Conservation (phyloP, 75 land plant genomes). For the Selaginella moellendorffii region DNA sequence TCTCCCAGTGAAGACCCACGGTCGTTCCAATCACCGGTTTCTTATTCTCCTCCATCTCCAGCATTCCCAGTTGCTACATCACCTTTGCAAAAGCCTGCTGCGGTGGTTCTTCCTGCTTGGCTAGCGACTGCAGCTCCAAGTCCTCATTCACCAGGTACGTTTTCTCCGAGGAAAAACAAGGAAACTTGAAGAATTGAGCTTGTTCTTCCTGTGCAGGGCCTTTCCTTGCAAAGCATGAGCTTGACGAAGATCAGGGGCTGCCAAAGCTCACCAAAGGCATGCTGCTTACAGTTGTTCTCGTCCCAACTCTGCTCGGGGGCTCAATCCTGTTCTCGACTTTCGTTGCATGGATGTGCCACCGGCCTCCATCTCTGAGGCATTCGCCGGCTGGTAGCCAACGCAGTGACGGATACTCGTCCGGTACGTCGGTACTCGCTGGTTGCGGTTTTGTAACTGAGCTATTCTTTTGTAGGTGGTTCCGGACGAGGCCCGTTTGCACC, state of each 20-base stretch:
- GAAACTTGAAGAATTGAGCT: neutral
- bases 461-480: neutral
- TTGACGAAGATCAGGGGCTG: neutral
- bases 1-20: neutral
- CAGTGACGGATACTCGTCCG: neutral
- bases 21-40: no score
- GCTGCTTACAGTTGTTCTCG: neutral
- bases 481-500: conserved; percentile 1
- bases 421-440: no score
- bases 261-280: neutral
- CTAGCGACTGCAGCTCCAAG: neutral
- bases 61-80: conserved; percentile 2
- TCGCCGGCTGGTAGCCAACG: neutral
- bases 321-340: conserved; percentile 2
- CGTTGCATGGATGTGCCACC: conserved; percentile 4
- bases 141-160: neutral
- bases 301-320: conserved; percentile 5
- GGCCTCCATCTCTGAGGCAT: conserved; percentile 6
- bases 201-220: neutral
- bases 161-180: neutral
- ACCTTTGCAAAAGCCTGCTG: neutral
- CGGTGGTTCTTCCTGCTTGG: neutral
- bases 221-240: neutral
- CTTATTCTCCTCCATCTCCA: neutral
- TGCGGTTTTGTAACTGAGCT: neutral